Evolutionary conservation across 139 green algal species (phyloP), one percentile per base, ranked within the genome.

Genomic region (Coelastrella sp.): DNA sequence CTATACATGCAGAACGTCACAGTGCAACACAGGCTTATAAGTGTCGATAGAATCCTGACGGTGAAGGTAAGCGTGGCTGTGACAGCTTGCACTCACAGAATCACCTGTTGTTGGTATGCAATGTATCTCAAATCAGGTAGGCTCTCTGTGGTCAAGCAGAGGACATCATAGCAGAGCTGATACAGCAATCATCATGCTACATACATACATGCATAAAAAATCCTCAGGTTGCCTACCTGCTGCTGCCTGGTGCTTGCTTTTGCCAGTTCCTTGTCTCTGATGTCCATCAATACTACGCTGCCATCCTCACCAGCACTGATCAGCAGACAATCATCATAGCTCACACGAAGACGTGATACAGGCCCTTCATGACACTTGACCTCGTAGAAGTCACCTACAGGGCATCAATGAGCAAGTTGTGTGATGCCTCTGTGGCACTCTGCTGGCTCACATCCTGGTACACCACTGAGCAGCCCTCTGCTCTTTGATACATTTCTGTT

Each of bases 301-400:
- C 95, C 93, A 59, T 98, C 96, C n/a, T 93, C 92, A 4, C 86
- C 88, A 27, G 90, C 90, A 19, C 87, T 93, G 66, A 96, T 94
- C 15, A 98, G 92, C 51, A 91, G 32, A 59, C 69, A 72, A 68
- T 97, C 94, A 79, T 98, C 95, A 40, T 89, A 91, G 6, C 79
- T 91, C 32, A 96, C 80, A 34, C 84, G 75, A 76, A 98, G 81
- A 35, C 92, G 85, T 0, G 89, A 94, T 63, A 98, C 92, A 11
- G 92, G 32, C 0, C 85, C 88, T 13, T 87, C 32, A 64, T 94
- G 90, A 76, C 81, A 84, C 87, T 95, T 91, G 78, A 85, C 50
- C 72, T 93, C 90, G 7, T 86, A 84, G 67, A 90, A 93, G 86
- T 93, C 90, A 21, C 85, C 85, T 88, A 77, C 50, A 41, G 32